Evolutionary conservation across 164 flowering plant species (phyloP).

Genomic region (Umbellularia californica): DNA sequence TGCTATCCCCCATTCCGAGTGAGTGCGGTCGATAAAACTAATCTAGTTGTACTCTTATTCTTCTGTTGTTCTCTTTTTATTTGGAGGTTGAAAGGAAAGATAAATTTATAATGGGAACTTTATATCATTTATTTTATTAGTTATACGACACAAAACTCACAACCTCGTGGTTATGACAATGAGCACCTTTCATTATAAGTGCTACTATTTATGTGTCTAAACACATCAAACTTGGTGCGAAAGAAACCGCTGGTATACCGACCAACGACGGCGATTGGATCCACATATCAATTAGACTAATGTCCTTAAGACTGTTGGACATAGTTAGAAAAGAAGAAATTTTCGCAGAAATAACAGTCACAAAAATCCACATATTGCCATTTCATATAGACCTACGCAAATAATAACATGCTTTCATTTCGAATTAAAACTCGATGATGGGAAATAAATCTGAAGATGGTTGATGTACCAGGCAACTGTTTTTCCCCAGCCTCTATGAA

Average conservation of each 20-base stretch:
- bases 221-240: neutral
- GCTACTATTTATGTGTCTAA: neutral
- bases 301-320: too few relatives aligned
- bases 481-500: conserved; percentile 57
- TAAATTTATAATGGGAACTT: too few relatives aligned
- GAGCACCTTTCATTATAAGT: too few relatives aligned
- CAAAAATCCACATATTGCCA: neutral
- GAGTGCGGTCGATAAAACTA: too few relatives aligned
- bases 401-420: neutral
- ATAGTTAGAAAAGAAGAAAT: neutral
- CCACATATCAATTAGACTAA: neutral
- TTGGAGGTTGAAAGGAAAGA: too few relatives aligned
- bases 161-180: too few relatives aligned
- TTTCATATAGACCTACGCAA: neutral
- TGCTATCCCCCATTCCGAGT: too few relatives aligned
- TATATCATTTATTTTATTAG: too few relatives aligned
- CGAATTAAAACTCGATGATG: neutral
- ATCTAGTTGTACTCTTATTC: too few relatives aligned
- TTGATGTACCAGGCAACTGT: neutral
- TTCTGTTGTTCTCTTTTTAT: too few relatives aligned
- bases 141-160: too few relatives aligned
- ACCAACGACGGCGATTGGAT: neutral
- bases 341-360: neutral
- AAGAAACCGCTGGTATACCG: neutral
- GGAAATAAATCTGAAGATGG: neutral